Percentiles rank a stretch among this genome's conserved stretches.
Evolutionary conservation across 2,329 filamentous ascomycete genomes (phyloP).

Genomic region (Colletotrichum sublineola): DNA sequence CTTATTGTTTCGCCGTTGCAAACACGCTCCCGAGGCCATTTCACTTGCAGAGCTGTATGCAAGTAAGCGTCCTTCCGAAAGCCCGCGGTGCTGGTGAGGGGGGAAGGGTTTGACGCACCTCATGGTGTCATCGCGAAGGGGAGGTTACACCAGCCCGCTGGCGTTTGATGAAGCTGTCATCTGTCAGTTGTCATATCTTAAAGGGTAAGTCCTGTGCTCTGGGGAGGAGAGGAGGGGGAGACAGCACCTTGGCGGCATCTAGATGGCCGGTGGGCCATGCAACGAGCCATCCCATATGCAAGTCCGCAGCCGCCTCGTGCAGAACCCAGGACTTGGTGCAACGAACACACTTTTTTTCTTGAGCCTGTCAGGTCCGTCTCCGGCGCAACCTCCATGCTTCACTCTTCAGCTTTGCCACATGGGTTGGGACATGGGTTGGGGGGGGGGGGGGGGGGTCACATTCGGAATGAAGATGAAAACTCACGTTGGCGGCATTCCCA

Average conservation of each 20-base stretch:
- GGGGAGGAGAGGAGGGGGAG: no score
- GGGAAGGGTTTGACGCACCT: slow-evolving; percentile 7
- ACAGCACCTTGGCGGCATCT: slow-evolving; percentile 22
- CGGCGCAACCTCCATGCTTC: slow-evolving; percentile 9
- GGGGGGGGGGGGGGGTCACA: slow-evolving; percentile 1
- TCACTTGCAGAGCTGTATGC: slow-evolving; percentile 22
- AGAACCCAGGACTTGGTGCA: slow-evolving; percentile 20
- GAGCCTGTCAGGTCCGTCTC: slow-evolving; percentile 27
- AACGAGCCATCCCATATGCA: slow-evolving; percentile 21
- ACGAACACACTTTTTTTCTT: slow-evolving; percentile 11
- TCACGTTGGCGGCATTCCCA: slow-evolving; percentile 6
- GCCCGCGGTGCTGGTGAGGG: slow-evolving; percentile 28
- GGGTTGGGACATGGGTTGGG: neutral
- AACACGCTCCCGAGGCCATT: slow-evolving; percentile 28
- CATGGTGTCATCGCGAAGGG: slow-evolving; percentile 15
- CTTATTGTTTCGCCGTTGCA: slow-evolving; percentile 35
- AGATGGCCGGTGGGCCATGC: slow-evolving; percentile 24
- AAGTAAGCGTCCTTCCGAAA: slow-evolving; percentile 37
- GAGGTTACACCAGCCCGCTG: slow-evolving; percentile 31
- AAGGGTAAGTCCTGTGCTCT: slow-evolving; percentile 17
- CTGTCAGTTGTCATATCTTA: slow-evolving; percentile 42
- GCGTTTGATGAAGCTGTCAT: slow-evolving; percentile 40
- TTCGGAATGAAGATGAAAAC: slow-evolving; percentile 1
- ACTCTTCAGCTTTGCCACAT: slow-evolving; percentile 25
- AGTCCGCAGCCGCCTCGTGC: slow-evolving; percentile 24